phyloP scores from a whole-genome alignment of 1,139 yeast species.

The Kurtzmaniella natalensis region DNA sequence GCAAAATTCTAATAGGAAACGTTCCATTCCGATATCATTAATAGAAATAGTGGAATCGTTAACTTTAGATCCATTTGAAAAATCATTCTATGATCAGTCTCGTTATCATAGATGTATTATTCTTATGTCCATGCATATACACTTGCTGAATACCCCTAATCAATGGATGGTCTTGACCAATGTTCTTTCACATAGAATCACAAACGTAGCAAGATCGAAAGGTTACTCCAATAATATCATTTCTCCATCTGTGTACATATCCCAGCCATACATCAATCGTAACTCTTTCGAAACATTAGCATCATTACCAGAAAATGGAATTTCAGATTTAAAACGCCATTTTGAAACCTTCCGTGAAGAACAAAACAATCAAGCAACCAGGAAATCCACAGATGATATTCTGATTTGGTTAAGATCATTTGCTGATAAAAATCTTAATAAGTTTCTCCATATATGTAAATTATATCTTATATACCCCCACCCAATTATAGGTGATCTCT shows the following conservation, averaged over 20 bases:
- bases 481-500: slow-evolving; percentile 11
- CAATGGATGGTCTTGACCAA: slow-evolving; percentile 26
- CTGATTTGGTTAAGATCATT: slow-evolving; percentile 26
- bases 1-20: slow-evolving; percentile 17
- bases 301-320: background rate
- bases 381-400: slow-evolving; percentile 19
- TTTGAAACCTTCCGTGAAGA: slow-evolving; percentile 9
- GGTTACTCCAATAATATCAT: slow-evolving; percentile 26
- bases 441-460: slow-evolving; percentile 28
- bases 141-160: slow-evolving; percentile 18
- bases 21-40: slow-evolving; percentile 9
- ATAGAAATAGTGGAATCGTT: slow-evolving; percentile 2
- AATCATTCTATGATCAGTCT: background rate
- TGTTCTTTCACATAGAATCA: slow-evolving; percentile 10
- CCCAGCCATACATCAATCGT: slow-evolving; percentile 20
- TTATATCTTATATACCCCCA: slow-evolving; percentile 34
- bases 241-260: slow-evolving; percentile 19
- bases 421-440: slow-evolving; percentile 26
- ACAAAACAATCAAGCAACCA: slow-evolving; percentile 11
- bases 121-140: slow-evolving; percentile 25
- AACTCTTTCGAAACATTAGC: slow-evolving; percentile 7
- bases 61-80: background rate
- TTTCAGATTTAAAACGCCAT: slow-evolving; percentile 13
- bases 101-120: slow-evolving; percentile 8
- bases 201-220: slow-evolving; percentile 19